Evolutionary conservation across 2,329 filamentous ascomycete species (phyloP).

Genomic region (Colletotrichum musae): DNA sequence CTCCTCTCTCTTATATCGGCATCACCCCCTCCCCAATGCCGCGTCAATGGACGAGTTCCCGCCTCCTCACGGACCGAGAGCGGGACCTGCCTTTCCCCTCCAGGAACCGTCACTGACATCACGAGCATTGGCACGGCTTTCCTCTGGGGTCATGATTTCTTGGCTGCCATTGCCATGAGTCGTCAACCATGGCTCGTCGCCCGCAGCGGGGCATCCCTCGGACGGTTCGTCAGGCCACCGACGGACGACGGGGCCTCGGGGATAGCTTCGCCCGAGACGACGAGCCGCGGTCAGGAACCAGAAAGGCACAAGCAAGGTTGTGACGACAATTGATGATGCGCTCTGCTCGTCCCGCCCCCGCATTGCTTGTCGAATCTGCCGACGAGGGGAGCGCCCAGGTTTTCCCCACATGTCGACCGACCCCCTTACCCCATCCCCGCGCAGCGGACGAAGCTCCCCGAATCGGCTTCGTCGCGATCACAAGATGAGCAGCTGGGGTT

Average conservation of each 20-base stretch:
- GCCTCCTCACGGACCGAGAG: conserved; percentile 18
- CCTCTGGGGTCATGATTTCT: neutral
- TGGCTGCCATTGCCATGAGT: conserved; percentile 26
- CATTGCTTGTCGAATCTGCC: conserved; percentile 37
- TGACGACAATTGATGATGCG: neutral
- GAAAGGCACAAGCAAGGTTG: conserved; percentile 5
- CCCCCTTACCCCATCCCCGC: neutral
- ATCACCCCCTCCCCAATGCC: neutral
- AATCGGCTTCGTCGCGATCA: conserved; percentile 28
- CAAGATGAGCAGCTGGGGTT: conserved; percentile 22
- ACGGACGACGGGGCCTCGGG: conserved; percentile 14
- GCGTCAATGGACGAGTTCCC: neutral
- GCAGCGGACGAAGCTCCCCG: conserved; percentile 27
- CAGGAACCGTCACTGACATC: conserved; percentile 36
- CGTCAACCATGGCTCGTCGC: conserved; percentile 10
- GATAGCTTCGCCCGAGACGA: conserved; percentile 28
- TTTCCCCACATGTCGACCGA: conserved; percentile 8
- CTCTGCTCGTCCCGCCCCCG: conserved; percentile 33
- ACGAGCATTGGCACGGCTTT: conserved; percentile 29
- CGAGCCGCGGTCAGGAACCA: conserved; percentile 13
- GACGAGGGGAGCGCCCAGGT: neutral
- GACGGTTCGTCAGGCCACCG: conserved; percentile 16
- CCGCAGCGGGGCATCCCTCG: conserved; percentile 37
- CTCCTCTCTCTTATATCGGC: conserved; percentile 17
- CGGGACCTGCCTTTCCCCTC: conserved; percentile 22